These are phyloP conservation scores for Neurospora terricola DNA, from an alignment of 495 filamentous ascomycete genomes.

Conservation along the genomic window DNA sequence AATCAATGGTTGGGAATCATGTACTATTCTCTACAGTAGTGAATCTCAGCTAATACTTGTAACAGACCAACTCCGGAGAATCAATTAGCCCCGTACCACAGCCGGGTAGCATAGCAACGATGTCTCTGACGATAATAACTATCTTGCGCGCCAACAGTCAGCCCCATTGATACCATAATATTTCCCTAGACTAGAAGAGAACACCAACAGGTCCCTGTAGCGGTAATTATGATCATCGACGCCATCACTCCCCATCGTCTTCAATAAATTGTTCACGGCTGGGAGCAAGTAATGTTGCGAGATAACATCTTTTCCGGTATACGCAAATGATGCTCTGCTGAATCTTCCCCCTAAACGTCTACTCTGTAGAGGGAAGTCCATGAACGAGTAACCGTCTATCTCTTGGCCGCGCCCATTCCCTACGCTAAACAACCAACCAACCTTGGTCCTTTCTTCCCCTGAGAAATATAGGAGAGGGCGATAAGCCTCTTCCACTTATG, in stretches of 20 bases:
- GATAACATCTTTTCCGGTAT: background rate
- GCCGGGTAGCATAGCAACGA: background rate
- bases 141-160: background rate
- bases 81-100: background rate
- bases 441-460: background rate
- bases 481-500: background rate
- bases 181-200: background rate
- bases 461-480: background rate
- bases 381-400: background rate
- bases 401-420: background rate
- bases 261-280: background rate
- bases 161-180: background rate
- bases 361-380: background rate
- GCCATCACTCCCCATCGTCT: background rate
- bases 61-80: background rate
- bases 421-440: background rate
- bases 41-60: background rate
- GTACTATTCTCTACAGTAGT: background rate
- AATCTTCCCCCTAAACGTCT: background rate
- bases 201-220: background rate
- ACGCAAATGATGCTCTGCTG: background rate
- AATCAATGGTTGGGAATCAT: background rate
- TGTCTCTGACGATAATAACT: background rate
- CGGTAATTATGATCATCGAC: background rate
- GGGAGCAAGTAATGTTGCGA: background rate